Evolutionary conservation across 495 filamentous ascomycete genomes (phyloP).

Genomic region (Penicillium simplicissimum): DNA sequence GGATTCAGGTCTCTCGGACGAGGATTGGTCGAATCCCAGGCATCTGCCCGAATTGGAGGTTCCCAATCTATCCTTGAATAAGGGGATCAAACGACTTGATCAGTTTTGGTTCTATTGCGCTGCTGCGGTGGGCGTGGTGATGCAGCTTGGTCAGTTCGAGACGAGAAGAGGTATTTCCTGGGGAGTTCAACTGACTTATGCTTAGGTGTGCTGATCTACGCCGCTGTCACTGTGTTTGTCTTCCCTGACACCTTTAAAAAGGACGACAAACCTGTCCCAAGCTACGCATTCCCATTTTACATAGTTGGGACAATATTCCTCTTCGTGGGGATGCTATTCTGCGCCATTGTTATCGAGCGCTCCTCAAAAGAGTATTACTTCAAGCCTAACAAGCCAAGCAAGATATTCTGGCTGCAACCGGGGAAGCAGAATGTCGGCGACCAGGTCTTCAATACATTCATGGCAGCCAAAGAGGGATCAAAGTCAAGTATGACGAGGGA

Average conservation of each 20-base stretch:
- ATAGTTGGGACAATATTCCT: conserved; percentile 37
- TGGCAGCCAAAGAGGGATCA: conserved; percentile 32
- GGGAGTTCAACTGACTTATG: background rate
- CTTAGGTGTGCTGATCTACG: conserved; percentile 35
- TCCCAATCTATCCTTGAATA: conserved; percentile 51
- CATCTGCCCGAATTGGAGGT: conserved; percentile 36
- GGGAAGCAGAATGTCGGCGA: conserved; percentile 43
- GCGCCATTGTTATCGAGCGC: conserved; percentile 43
- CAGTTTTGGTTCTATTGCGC: conserved; percentile 38
- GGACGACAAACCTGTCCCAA: conserved; percentile 28
- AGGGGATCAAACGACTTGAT: conserved; percentile 38
- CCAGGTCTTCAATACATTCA: conserved; percentile 42
- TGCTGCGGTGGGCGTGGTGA: conserved; percentile 28
- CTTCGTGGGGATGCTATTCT: conserved; percentile 43
- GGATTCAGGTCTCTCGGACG: background rate
- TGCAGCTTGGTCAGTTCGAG: conserved; percentile 35
- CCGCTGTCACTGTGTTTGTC: conserved; percentile 36
- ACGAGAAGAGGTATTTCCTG: no score
- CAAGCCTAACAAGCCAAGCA: conserved; percentile 32
- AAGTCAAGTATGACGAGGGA: conserved; percentile 18
- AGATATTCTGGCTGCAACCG: conserved; percentile 47
- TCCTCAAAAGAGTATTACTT: conserved; percentile 36
- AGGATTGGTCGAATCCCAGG: background rate
- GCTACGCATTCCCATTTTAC: conserved; percentile 45
- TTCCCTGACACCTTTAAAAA: conserved; percentile 34